Base-by-base conservation (phyloP, 148 eudicot genomes). In the Diospyros lotus region DNA sequence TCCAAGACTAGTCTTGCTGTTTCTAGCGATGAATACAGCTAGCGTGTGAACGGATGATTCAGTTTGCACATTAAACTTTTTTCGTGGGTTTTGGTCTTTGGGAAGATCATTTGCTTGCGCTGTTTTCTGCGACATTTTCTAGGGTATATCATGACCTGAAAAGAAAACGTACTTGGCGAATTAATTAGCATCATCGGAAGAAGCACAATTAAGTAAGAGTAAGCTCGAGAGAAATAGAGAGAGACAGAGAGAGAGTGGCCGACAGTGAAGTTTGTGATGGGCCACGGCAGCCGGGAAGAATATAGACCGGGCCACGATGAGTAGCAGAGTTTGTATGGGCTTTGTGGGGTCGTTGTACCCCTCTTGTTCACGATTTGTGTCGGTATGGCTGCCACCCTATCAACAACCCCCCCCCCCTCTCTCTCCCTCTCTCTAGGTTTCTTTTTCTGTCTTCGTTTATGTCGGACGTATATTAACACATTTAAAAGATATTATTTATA, bases 271-370 rank as follows among this genome's bases (percentile, higher is more conserved):
- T 63, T 44, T 9, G 76, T 71, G 67, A 79, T 78, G 82, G 82
- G 76, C 76, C 78, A 81, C 58, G 10, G 53, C 78, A 75, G 79
- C 80, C 58, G 85, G 72, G 66, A 18, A 41, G 38, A 17, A 40
- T 48, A 42, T 2, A 75, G 81, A 79, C 82, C 79, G 71, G 11
- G 67, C 14, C 80, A 73, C 74, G 73, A 51, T 44, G 59, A 66
- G 6, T 58, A 73, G 70, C 68, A 80, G 69, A 64, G n/a, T n/a
- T 73, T 76, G 79, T 15, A 77, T 84, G 85, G 84, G 81, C 83
- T 75, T 64, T 39, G 78, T 64, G 74, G 73, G 76, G 73, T 68
- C 79, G 13, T 12, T 61, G 75, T 13, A 52, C 43, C 66, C 78
- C 73, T 78, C 78, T 76, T 81, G 78, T 70, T 72, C 18, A 42